Evolutionary conservation across 202 grass and related monocot species (phyloP).

Genomic region (Saccharum hybrid): DNA sequence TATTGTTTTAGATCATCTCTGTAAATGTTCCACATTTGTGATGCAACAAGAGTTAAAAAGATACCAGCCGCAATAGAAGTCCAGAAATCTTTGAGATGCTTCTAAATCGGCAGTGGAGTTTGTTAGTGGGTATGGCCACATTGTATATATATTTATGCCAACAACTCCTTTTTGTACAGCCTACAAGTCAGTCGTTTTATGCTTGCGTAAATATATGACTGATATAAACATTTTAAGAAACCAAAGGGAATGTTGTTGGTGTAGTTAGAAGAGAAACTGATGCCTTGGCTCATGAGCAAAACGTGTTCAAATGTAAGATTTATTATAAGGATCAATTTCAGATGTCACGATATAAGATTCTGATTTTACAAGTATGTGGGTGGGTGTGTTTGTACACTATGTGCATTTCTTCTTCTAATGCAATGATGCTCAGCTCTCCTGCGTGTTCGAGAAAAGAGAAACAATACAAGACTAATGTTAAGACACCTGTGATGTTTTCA

Average conservation of each 20-base stretch:
- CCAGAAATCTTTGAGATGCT: conserved; percentile 57
- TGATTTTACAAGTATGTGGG: not conserved
- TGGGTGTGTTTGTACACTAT: not conserved
- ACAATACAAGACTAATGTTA: not conserved
- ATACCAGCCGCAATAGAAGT: conserved; percentile 75
- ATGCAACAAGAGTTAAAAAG: conserved; percentile 12
- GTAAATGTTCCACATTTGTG: conserved; percentile 14
- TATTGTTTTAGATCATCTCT: conserved; percentile 6
- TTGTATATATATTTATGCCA: conserved; percentile 71
- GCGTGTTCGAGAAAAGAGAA: not conserved
- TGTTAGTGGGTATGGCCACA: conserved; percentile 64
- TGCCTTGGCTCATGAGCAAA: not conserved
- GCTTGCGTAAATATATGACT: not conserved
- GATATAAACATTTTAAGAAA: not conserved
- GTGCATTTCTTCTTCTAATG: not conserved
- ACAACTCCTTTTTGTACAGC: conserved; percentile 59
- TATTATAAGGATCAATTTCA: conserved; percentile 11
- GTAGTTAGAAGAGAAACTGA: too few relatives aligned
- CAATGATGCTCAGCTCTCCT: not conserved
- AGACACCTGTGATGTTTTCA: not conserved
- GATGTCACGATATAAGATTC: not conserved
- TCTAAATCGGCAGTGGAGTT: conserved; percentile 55
- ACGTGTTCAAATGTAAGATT: not conserved
- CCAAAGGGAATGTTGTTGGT: too few relatives aligned
- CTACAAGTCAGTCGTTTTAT: conserved; percentile 48